A percentile compares a stretch with the other conserved stretches of the same genome.
Conservation (phyloP, 176 grass and related monocot species). For the Carex littledalei region DNA sequence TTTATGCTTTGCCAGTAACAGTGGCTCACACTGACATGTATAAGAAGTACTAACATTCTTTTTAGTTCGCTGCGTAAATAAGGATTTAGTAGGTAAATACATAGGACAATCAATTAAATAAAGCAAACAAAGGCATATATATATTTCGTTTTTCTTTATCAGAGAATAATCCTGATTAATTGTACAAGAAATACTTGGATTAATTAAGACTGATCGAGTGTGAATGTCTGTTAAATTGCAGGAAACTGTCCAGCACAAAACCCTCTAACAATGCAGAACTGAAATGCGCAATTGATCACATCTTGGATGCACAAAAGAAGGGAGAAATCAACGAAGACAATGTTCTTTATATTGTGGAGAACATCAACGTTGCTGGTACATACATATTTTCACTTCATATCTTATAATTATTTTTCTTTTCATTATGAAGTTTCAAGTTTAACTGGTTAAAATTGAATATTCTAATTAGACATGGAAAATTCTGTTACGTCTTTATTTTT, state of each 20-base stretch:
- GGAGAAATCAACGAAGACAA: conserved; percentile 94
- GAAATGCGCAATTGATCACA: conserved; percentile 94
- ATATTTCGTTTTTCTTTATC: too few relatives aligned
- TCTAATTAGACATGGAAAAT: not conserved
- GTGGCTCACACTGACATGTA: too few relatives aligned
- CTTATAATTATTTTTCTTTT: not conserved
- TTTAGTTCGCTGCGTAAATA: too few relatives aligned
- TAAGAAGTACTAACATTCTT: too few relatives aligned
- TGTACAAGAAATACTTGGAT: not conserved
- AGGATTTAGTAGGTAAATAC: too few relatives aligned
- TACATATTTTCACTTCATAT: conserved; percentile 16
- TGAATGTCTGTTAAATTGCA: conserved; percentile 18
- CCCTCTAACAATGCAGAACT: conserved; percentile 30
- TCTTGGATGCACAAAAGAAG: conserved; percentile 73
- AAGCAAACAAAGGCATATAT: too few relatives aligned
- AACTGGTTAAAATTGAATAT: not conserved
- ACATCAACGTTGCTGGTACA: conserved; percentile 88
- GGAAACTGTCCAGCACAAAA: conserved; percentile 60
- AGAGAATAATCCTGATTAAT: too few relatives aligned
- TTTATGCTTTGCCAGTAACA: too few relatives aligned
- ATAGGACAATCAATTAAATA: too few relatives aligned
- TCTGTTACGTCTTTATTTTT: not conserved
- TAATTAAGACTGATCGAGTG: not conserved
- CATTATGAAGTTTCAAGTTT: not conserved
- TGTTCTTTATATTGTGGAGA: conserved; percentile 88